Evolutionary conservation across 495 filamentous ascomycete species (phyloP).

Genomic region (Chaetomidium leptoderma): DNA sequence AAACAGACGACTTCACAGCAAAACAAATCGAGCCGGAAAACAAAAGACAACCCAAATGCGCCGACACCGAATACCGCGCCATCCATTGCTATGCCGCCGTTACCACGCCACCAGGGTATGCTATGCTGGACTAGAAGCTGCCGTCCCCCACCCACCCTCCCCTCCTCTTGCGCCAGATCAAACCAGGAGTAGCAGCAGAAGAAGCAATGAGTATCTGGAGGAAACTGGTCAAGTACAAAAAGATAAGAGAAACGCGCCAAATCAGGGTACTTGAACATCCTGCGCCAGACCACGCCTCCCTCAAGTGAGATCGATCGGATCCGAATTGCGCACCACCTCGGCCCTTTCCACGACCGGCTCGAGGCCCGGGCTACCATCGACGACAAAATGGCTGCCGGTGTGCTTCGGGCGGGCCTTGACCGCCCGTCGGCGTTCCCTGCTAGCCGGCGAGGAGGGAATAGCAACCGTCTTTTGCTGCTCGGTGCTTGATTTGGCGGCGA

Average conservation of each 20-base stretch:
- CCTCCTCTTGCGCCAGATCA: not conserved
- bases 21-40: not conserved
- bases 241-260: not conserved
- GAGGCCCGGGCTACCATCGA: not conserved
- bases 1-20: too few species aligned
- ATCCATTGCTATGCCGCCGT: not conserved
- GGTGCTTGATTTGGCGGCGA: not conserved
- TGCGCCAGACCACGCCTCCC: not conserved
- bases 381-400: not conserved
- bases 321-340: constrained; percentile 3
- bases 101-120: not conserved
- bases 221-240: not conserved
- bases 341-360: constrained; percentile 2
- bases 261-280: not conserved
- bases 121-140: not conserved
- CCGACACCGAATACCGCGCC: not conserved
- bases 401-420: not conserved
- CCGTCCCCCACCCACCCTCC: too few species aligned
- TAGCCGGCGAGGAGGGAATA: not conserved
- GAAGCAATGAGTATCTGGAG: not conserved
- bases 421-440: not conserved
- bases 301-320: constrained; percentile 9
- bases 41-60: not conserved
- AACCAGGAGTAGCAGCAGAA: not conserved
- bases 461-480: not conserved